Conservation (phyloP, 768 basidiomycete species). For the Leccinum disarticulatum region DNA sequence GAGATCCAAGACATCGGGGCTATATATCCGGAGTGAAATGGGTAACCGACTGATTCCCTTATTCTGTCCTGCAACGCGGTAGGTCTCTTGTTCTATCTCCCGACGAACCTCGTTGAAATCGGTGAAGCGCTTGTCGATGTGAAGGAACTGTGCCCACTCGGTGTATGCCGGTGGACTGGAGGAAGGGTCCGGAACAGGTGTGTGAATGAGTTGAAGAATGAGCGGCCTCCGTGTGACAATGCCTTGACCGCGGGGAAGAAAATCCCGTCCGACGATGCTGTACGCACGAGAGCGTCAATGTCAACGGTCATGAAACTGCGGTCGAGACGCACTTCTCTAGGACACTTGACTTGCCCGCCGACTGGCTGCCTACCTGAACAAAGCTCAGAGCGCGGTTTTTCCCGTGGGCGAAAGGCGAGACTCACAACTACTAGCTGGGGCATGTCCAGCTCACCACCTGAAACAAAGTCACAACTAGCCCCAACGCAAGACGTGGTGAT, state of each 20-base stretch:
- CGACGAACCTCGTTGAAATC: constrained; percentile 92
- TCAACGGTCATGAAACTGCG: neutral
- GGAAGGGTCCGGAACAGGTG: constrained; percentile 56
- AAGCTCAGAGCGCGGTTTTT: neutral
- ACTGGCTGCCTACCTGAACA: constrained; percentile 89
- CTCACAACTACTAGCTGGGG: constrained; percentile 86
- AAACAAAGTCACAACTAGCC: constrained; percentile 12
- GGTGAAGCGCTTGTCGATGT: constrained; percentile 95
- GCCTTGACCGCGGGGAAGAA: constrained; percentile 84
- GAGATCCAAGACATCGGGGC: constrained; percentile 91
- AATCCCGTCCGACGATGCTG: constrained; percentile 93
- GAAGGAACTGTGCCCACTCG: constrained; percentile 98
- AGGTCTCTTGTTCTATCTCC: constrained; percentile 98
- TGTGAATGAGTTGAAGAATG: constrained; percentile 93
- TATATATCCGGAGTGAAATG: constrained; percentile 94
- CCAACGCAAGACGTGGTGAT: constrained; percentile 4
- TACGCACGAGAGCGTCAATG: neutral
- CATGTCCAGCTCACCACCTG: constrained; percentile 91
- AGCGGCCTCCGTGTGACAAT: constrained; percentile 97
- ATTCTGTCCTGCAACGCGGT: constrained; percentile 96
- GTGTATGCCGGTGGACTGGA: constrained; percentile 49
- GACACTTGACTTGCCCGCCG: constrained; percentile 93
- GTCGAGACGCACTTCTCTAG: constrained; percentile 78
- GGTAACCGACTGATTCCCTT: constrained; percentile 97
- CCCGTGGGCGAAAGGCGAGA: constrained; percentile 15